Conservation (phyloP, 441 rosid genomes). For the Aleurites moluccanus region DNA sequence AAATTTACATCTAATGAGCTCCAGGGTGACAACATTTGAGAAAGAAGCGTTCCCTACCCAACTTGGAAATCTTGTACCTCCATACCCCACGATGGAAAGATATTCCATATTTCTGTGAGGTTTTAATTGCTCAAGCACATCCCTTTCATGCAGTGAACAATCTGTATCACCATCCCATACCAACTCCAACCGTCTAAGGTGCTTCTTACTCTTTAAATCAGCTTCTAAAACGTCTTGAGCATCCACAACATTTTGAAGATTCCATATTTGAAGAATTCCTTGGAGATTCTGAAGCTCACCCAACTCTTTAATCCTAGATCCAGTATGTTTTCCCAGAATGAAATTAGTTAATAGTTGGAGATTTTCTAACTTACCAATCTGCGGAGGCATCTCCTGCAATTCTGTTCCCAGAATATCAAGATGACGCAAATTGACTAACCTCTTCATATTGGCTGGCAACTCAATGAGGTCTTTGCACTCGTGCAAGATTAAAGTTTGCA, state of each 20-base stretch:
- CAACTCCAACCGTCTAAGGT: constrained; percentile 11
- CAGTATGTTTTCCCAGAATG: not conserved
- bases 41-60: constrained; percentile 12
- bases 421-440: not conserved
- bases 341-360: not conserved
- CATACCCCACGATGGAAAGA: constrained; percentile 8
- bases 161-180: constrained; percentile 22
- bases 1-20: constrained; percentile 7
- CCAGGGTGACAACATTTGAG: constrained; percentile 6
- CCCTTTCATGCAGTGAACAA: not conserved
- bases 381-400: not conserved
- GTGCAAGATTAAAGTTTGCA: not conserved
- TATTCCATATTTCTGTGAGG: constrained; percentile 15
- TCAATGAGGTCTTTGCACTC: not conserved
- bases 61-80: constrained; percentile 7
- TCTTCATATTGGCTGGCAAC: not conserved
- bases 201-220: no score
- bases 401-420: not conserved
- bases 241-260: not conserved
- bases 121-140: constrained; percentile 2
- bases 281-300: not conserved
- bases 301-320: not conserved
- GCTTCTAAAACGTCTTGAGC: not conserved
- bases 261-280: not conserved
- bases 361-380: not conserved